A percentile compares a stretch with the other conserved stretches of the same genome.
These are phyloP conservation scores for Oryza rufipogon DNA, from an alignment of 176 grass and related monocot genomes.

Conservation along the genomic window DNA sequence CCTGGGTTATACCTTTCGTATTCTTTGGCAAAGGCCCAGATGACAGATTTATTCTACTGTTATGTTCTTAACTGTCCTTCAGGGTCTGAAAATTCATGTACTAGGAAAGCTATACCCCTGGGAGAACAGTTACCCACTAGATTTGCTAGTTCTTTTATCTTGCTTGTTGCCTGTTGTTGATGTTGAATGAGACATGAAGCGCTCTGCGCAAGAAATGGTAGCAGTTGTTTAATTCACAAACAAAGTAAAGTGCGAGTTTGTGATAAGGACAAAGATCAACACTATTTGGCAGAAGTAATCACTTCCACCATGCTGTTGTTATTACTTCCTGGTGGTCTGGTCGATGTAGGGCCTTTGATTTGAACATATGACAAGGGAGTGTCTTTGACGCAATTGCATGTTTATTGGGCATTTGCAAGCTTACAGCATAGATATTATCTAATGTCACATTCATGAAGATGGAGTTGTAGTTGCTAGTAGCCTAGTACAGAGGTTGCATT, in stretches of 20 bases:
- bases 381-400: slow-evolving; percentile 39
- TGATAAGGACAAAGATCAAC: slow-evolving; percentile 37
- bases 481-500: slow-evolving; percentile 16
- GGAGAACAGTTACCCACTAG: slow-evolving; percentile 22
- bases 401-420: slow-evolving; percentile 35
- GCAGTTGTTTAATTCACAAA: slow-evolving; percentile 33
- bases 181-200: slow-evolving; percentile 36
- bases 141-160: slow-evolving; percentile 28
- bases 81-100: slow-evolving; percentile 16
- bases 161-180: slow-evolving; percentile 28
- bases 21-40: slow-evolving; percentile 13
- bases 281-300: slow-evolving; percentile 36
- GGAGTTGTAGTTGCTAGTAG: slow-evolving; percentile 10
- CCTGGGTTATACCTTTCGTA: slow-evolving; percentile 26
- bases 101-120: slow-evolving; percentile 23
- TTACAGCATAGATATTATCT: slow-evolving; percentile 20
- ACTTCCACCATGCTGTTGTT: slow-evolving; percentile 50
- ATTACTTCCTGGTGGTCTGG: slow-evolving; percentile 50
- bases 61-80: slow-evolving; percentile 30
- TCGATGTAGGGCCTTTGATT: slow-evolving; percentile 43
- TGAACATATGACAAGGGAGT: slow-evolving; percentile 24
- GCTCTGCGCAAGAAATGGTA: slow-evolving; percentile 48
- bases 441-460: slow-evolving; percentile 30
- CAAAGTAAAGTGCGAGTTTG: slow-evolving; percentile 31
- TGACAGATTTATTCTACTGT: slow-evolving; percentile 29